Conservation (phyloP, 345 rosid genomes). For the Populus deltoides region DNA sequence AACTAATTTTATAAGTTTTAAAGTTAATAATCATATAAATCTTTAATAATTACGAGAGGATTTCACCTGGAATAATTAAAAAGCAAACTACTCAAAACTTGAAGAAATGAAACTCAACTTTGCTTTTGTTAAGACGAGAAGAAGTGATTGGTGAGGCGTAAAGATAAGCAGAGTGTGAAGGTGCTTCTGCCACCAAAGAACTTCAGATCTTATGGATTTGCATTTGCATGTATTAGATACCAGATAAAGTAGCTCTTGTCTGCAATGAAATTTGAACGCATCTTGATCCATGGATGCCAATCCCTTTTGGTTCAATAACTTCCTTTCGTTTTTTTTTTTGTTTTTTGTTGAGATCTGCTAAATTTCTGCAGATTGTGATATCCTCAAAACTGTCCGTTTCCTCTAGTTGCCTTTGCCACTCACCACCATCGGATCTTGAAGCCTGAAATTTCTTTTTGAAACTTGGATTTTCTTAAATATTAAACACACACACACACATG, state of each 20-base stretch:
- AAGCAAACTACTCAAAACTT: no score
- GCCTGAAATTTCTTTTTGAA: neutral
- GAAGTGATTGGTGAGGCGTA: slow-evolving; percentile 3
- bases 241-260: neutral
- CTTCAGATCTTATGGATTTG: slow-evolving; percentile 14
- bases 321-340: slow-evolving; percentile 44
- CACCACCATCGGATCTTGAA: slow-evolving; percentile 36
- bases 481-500: neutral
- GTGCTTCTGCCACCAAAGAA: slow-evolving; percentile 52
- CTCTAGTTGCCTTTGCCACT: slow-evolving; percentile 31
- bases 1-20: fast-evolving
- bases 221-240: neutral
- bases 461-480: neutral
- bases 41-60: fast-evolving
- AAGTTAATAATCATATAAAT: no score
- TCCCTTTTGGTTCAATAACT: slow-evolving; percentile 48
- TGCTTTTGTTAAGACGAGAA: neutral
- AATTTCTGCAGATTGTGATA: slow-evolving; percentile 6
- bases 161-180: slow-evolving; percentile 57
- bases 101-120: no score
- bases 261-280: slow-evolving; percentile 15
- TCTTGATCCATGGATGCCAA: slow-evolving; percentile 71
- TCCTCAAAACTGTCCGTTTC: slow-evolving; percentile 37
- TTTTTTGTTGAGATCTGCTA: slow-evolving; percentile 2
- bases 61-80: fast-evolving